Conservation (phyloP, 2,329 filamentous ascomycete species). For the Penicillium sumatraense region DNA sequence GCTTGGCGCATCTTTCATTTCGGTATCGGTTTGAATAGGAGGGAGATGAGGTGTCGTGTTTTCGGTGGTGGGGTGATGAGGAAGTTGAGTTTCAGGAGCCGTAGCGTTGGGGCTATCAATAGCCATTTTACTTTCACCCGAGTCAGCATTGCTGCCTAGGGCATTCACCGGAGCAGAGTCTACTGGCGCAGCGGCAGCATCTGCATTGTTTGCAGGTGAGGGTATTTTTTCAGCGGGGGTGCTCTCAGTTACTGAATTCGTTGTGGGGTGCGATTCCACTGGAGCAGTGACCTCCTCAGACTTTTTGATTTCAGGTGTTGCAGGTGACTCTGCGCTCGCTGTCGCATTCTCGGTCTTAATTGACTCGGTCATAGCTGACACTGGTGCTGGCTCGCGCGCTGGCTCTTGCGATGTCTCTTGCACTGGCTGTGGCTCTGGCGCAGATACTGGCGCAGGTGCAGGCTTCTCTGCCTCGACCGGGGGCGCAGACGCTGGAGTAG, state of each 20-base stretch:
- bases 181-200: neutral
- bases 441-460: neutral
- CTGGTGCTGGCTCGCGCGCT: too few species aligned
- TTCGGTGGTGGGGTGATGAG: conserved; percentile 36
- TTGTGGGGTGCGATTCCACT: neutral
- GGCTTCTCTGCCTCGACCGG: too few species aligned
- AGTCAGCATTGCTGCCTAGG: neutral
- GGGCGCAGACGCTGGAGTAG: conserved; percentile 10
- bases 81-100: conserved; percentile 35
- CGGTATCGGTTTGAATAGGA: conserved; percentile 46
- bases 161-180: neutral
- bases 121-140: conserved; percentile 21
- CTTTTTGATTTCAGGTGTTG: conserved; percentile 6
- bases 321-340: neutral
- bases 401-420: too few species aligned
- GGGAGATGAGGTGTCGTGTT: conserved; percentile 16
- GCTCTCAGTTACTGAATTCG: neutral
- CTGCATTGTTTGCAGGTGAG: neutral
- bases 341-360: too few species aligned
- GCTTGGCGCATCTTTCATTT: conserved; percentile 62
- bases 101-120: conserved; percentile 22
- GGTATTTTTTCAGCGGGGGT: neutral
- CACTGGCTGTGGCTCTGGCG: neutral
- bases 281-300: conserved; percentile 1
- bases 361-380: neutral